Conservation (phyloP, 2,329 filamentous ascomycete species). For the Claviceps sp. region DNA sequence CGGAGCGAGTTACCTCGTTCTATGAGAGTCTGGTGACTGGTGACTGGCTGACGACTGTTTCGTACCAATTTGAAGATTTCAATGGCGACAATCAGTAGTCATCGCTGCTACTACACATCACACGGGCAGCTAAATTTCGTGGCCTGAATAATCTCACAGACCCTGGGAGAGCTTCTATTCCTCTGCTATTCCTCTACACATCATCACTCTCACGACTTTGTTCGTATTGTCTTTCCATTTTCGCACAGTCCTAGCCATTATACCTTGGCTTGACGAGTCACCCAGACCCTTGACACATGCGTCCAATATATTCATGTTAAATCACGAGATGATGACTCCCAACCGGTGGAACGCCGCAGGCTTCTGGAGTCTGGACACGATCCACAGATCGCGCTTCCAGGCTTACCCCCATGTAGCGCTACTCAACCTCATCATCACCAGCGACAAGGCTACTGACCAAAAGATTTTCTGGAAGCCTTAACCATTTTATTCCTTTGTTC, state of each 20-base stretch:
- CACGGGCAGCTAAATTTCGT: background rate
- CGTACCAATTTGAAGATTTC: background rate
- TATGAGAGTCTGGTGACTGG: background rate
- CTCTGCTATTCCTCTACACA: background rate
- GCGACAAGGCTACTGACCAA: constrained; percentile 49
- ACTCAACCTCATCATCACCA: constrained; percentile 41
- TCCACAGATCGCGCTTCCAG: constrained; percentile 6
- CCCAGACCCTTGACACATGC: background rate
- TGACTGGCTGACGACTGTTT: background rate
- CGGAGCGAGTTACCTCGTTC: background rate
- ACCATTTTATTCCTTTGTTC: constrained; percentile 46
- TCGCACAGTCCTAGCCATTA: background rate
- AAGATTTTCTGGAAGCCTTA: constrained; percentile 50
- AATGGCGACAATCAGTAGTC: background rate
- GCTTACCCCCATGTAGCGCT: constrained; percentile 19
- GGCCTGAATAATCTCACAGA: background rate
- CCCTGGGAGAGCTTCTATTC: background rate
- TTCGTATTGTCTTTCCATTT: background rate
- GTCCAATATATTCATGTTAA: background rate
- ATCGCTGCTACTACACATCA: background rate
- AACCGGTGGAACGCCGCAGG: constrained; percentile 3
- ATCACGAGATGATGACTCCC: background rate
- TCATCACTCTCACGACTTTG: background rate
- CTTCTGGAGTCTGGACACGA: constrained; percentile 9
- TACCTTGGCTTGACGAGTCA: background rate